phyloP scores from a whole-genome alignment of 1,139 yeast genomes.

The Meyerozyma athensensis region DNA sequence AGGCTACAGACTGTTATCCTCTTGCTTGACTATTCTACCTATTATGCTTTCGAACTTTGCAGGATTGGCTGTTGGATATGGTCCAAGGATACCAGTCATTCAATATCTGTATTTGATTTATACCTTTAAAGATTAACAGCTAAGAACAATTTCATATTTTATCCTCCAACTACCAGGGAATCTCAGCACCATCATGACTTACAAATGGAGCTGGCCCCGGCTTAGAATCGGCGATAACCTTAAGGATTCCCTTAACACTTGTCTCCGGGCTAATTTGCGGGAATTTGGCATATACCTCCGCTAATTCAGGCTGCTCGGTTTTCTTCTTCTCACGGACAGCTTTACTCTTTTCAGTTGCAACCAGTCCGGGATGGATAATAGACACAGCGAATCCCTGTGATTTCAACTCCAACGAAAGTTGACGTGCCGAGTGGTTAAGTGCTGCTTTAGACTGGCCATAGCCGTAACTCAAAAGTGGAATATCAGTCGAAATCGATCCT shows the following conservation, averaged over 20 bases:
- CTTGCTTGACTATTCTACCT: too few relatives aligned
- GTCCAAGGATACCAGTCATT: too few relatives aligned
- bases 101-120: too few relatives aligned
- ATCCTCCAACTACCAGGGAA: not conserved
- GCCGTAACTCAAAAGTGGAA: slow-evolving; percentile 15
- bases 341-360: slow-evolving; percentile 21
- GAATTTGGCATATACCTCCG: not conserved
- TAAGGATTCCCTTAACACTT: not conserved
- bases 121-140: too few relatives aligned
- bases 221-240: not conserved
- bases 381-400: slow-evolving; percentile 20
- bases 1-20: too few relatives aligned
- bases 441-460: slow-evolving; percentile 29
- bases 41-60: too few relatives aligned
- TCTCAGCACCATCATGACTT: not conserved
- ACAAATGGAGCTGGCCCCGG: not conserved
- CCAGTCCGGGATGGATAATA: slow-evolving; percentile 29
- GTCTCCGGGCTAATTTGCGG: not conserved
- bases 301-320: not conserved
- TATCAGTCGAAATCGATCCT: slow-evolving; percentile 16
- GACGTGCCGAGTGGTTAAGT: slow-evolving; percentile 18
- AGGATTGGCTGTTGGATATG: too few relatives aligned
- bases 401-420: slow-evolving; percentile 17
- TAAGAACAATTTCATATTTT: too few relatives aligned
- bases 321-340: not conserved